Percentiles rank a stretch among this genome's conserved stretches.
Conservation (phyloP, 2,329 filamentous ascomycete species). For the Aspergillus aculeatus region DNA sequence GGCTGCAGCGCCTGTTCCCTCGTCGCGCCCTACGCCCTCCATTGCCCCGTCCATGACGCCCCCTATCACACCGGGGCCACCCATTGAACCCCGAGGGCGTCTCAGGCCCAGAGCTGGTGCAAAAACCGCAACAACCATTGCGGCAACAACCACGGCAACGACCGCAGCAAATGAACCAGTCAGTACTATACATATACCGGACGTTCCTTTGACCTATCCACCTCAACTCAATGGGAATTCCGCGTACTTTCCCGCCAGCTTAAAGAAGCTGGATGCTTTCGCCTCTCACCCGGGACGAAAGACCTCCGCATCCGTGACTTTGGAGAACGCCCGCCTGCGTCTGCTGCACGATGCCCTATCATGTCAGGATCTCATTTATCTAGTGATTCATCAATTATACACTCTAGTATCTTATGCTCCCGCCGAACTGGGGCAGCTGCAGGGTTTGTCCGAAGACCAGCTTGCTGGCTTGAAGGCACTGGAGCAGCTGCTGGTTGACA, state of each 20-base stretch:
- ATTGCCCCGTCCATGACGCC: neutral
- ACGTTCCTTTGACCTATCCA: neutral
- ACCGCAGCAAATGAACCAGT: neutral
- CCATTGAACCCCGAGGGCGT: neutral
- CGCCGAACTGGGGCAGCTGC: constrained; percentile 35
- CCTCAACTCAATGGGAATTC: neutral
- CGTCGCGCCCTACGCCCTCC: neutral
- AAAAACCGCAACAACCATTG: neutral
- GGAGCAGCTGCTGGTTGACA: constrained; percentile 47
- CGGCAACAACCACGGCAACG: neutral
- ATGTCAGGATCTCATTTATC: constrained; percentile 60
- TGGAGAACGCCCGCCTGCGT: constrained; percentile 47
- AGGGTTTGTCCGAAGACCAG: constrained; percentile 35
- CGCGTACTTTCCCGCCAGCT: constrained; percentile 10
- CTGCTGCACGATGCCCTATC: constrained; percentile 59
- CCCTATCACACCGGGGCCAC: neutral
- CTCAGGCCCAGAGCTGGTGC: neutral
- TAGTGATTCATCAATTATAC: constrained; percentile 65
- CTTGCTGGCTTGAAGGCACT: constrained; percentile 38
- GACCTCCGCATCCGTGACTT: constrained; percentile 39
- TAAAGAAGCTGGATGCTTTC: constrained; percentile 19
- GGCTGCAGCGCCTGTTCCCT: constrained; percentile 3
- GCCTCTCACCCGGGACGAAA: constrained; percentile 13
- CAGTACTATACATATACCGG: neutral
- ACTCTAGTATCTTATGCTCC: constrained; percentile 54